These are phyloP conservation scores for Citeromyces hawaiiensis DNA, from an alignment of 1,139 yeast genomes.

Conservation along the genomic window DNA sequence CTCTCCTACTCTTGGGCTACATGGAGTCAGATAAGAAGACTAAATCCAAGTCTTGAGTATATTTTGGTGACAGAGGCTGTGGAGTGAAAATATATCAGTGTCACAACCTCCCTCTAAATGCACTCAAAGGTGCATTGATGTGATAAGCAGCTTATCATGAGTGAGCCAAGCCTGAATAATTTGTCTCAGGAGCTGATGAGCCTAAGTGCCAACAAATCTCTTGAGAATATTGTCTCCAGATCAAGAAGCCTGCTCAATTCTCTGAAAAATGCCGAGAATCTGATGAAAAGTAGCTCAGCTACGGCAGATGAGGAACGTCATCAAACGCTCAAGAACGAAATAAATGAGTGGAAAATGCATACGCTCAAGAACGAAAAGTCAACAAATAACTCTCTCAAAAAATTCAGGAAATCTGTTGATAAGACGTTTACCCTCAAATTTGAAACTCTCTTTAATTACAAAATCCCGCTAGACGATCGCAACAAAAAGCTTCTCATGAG, in stretches of 20 bases:
- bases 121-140: too few relatives aligned
- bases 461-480: slow-evolving; percentile 13
- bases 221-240: slow-evolving; percentile 10
- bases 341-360: slow-evolving; percentile 12
- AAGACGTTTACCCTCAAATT: slow-evolving; percentile 20
- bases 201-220: slow-evolving; percentile 11
- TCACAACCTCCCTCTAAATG: too few relatives aligned
- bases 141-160: background rate
- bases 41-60: too few relatives aligned
- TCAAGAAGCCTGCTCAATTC: slow-evolving; percentile 4
- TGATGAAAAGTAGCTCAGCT: slow-evolving; percentile 1
- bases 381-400: slow-evolving; percentile 15
- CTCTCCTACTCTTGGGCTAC: too few relatives aligned
- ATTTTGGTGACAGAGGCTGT: too few relatives aligned
- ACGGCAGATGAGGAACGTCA: background rate
- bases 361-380: slow-evolving; percentile 15
- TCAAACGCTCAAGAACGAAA: background rate
- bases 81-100: too few relatives aligned
- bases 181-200: slow-evolving; percentile 12
- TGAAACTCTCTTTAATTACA: slow-evolving; percentile 22
- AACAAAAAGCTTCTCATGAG: slow-evolving; percentile 14
- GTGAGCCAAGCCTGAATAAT: slow-evolving; percentile 9
- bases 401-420: slow-evolving; percentile 18
- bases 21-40: too few relatives aligned
- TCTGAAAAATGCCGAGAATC: slow-evolving; percentile 3